A percentile compares a stretch with the other conserved stretches of the same genome.
These are phyloP conservation scores for Eleusine indica DNA, from an alignment of 176 grass and related monocot species.

Conservation along the genomic window DNA sequence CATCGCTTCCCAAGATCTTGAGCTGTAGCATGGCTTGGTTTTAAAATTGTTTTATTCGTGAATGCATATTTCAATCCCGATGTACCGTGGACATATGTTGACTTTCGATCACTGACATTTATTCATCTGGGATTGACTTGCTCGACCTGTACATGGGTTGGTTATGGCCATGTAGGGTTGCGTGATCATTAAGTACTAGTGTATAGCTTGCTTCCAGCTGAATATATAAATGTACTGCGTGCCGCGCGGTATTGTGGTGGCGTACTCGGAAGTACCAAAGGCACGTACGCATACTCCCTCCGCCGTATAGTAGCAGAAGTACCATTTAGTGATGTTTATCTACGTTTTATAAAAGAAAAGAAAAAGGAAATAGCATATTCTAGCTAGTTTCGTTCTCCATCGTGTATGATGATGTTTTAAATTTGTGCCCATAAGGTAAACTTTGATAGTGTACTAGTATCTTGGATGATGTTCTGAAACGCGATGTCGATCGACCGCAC, in stretches of 20 bases:
- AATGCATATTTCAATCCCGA: conserved; percentile 1
- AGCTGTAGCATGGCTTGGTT: neutral
- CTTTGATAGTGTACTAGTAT: too few species aligned
- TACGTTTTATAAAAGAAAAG: too few species aligned
- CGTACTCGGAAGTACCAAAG: neutral
- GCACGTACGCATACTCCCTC: neutral
- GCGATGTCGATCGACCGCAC: too few species aligned
- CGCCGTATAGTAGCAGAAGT: too few species aligned
- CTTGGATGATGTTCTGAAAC: too few species aligned
- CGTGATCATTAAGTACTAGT: conserved; percentile 20
- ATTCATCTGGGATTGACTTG: neutral
- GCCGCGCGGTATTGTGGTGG: neutral
- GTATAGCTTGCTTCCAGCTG: neutral
- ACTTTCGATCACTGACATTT: neutral
- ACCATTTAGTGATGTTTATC: too few species aligned
- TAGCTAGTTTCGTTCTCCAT: too few species aligned
- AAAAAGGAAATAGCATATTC: too few species aligned
- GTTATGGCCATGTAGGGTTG: neutral
- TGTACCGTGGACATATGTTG: neutral
- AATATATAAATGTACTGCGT: neutral
- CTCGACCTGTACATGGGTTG: neutral
- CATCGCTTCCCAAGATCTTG: neutral
- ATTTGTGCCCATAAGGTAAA: too few species aligned
- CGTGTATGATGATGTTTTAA: too few species aligned
- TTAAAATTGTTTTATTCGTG: neutral